Evolutionary conservation across 805 yeast genomes (phyloP).

Genomic region (Teunomyces panamensis): DNA sequence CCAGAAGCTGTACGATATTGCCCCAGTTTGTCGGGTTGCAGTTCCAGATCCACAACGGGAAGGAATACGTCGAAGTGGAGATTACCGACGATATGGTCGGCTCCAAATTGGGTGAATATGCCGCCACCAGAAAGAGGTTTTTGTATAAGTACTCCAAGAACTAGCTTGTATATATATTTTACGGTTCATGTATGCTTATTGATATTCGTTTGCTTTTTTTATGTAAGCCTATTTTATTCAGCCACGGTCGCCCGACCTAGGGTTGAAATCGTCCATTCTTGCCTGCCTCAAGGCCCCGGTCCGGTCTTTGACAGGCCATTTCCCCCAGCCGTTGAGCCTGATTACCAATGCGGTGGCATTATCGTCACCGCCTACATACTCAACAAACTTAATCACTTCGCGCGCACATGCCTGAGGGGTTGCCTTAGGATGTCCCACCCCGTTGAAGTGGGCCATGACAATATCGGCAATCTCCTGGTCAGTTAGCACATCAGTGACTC

Average conservation of each 20-base stretch:
- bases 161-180: constrained; percentile 19
- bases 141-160: constrained; percentile 78
- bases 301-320: constrained; percentile 81
- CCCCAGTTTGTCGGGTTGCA: constrained; percentile 95
- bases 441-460: constrained; percentile 63
- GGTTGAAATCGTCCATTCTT: constrained; percentile 48
- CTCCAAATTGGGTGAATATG: constrained; percentile 90
- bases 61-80: constrained; percentile 84
- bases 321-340: constrained; percentile 87
- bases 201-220: not conserved
- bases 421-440: constrained; percentile 65
- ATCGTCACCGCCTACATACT: constrained; percentile 87
- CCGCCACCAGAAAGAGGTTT: constrained; percentile 87
- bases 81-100: constrained; percentile 97
- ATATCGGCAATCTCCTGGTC: constrained; percentile 93
- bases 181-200: not conserved
- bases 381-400: constrained; percentile 80
- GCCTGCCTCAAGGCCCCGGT: constrained; percentile 82
- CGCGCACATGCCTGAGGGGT: constrained; percentile 84
- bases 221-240: not conserved
- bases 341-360: constrained; percentile 91
- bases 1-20: constrained; percentile 88
- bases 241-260: constrained; percentile 19
- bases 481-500: constrained; percentile 72
- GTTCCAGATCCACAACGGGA: constrained; percentile 95